Evolutionary conservation across 805 yeast genomes (phyloP).

Genomic region (Henningerozyma blattae): DNA sequence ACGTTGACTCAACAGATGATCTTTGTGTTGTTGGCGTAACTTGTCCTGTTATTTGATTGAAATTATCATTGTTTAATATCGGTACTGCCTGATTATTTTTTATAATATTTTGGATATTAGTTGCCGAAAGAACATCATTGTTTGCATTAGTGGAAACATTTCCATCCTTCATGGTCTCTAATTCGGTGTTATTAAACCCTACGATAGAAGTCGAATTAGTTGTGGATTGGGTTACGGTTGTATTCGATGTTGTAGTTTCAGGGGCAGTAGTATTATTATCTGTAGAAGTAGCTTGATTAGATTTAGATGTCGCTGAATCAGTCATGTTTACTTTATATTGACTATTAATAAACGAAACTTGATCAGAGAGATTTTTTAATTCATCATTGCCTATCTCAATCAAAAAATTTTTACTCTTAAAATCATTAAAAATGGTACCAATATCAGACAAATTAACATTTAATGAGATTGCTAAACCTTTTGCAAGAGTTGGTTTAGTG

Average conservation of each 20-base stretch:
- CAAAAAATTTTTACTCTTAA: constrained; percentile 12
- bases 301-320: too few relatives aligned
- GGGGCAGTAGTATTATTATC: not conserved
- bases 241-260: not conserved
- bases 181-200: too few relatives aligned
- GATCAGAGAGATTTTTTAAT: too few relatives aligned
- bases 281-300: not conserved
- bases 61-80: too few relatives aligned
- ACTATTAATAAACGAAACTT: too few relatives aligned
- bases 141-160: too few relatives aligned
- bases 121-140: too few relatives aligned
- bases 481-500: constrained; percentile 12
- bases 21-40: not conserved
- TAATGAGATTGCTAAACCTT: constrained; percentile 15
- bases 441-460: constrained; percentile 15
- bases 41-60: too few relatives aligned
- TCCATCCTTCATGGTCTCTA: too few relatives aligned
- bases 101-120: too few relatives aligned
- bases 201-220: not conserved
- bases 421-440: constrained; percentile 9
- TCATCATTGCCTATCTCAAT: constrained; percentile 5
- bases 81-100: too few relatives aligned
- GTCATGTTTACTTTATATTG: too few relatives aligned
- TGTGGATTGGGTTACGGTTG: not conserved
- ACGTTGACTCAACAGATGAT: not conserved